Percentiles rank a stretch among this genome's conserved stretches.
Evolutionary conservation across 1,139 yeast genomes (phyloP).

Genomic region (Sugiyamaella castrensis): DNA sequence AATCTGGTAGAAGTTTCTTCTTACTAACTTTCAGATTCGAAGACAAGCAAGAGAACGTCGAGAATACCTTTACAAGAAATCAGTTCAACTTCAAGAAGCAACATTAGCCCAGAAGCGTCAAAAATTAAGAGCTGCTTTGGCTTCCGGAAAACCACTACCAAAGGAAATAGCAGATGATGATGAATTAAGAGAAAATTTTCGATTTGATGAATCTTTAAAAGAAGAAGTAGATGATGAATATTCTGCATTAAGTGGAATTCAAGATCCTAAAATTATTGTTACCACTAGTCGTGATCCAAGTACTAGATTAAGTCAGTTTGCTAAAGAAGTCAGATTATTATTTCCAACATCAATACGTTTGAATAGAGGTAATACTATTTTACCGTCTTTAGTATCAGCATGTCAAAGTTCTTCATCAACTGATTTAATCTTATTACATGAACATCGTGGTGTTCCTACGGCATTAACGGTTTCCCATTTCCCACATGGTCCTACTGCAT

Average conservation of each 20-base stretch:
- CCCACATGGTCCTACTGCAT: constrained; percentile 97
- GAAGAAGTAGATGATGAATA: constrained; percentile 80
- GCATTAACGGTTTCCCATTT: constrained; percentile 89
- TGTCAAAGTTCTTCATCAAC: constrained; percentile 75
- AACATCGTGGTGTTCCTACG: constrained; percentile 97
- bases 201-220: constrained; percentile 71
- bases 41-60: constrained; percentile 94
- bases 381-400: constrained; percentile 81
- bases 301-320: constrained; percentile 78
- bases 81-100: constrained; percentile 87
- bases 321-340: constrained; percentile 84
- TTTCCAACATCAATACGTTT: constrained; percentile 87
- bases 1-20: too few species aligned
- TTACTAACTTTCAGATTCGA: constrained; percentile 51
- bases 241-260: constrained; percentile 77
- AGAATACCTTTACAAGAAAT: constrained; percentile 85
- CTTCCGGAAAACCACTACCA: constrained; percentile 85
- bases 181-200: constrained; percentile 72
- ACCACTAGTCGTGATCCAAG: constrained; percentile 94
- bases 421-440: constrained; percentile 83
- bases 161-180: constrained; percentile 88
- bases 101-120: constrained; percentile 82
- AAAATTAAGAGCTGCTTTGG: constrained; percentile 80
- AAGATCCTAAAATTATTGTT: constrained; percentile 88
- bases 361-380: constrained; percentile 88